Base-by-base conservation (phyloP, 1,139 yeast species). In the Saccharomyces hybrid region DNA sequence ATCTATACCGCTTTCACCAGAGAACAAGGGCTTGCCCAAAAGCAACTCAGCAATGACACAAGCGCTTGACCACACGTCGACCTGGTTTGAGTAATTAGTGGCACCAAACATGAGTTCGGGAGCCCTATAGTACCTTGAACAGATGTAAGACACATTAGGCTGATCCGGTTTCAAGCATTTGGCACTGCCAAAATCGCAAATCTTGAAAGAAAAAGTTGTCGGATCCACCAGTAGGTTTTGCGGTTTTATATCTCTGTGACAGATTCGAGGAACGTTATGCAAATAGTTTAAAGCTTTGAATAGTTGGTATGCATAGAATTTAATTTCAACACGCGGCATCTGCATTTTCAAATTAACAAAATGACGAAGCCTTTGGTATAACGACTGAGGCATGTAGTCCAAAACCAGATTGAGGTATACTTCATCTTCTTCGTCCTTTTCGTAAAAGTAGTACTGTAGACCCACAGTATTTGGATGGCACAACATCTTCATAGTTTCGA, bases 161-260 rank as follows among this genome's bases (percentile, higher is more conserved):
- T 93, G 98, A 14, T 80, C 78, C 6, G 96, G 95, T 51, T 86
- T 88, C 57, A 93, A 78, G 55, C 87, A 85, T 71, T 93, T 93
- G 29, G 99, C 99, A 14, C 95, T 84, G n/a, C 99, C 99, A 71
- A 93, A 93, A 73, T 93, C 99, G 73, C 99, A 93, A 51, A 93
- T 80, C 72, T 93, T 93, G 61, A 95, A 79, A 55, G 86, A 81
- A 11, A 95, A 95, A 8, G 85, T 79, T 49, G 81, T 78, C 26
- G 97, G 96, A 70, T 93, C 93, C 59, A 93, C 86, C 65, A 93
- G 77, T 57, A 93, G 77, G 71, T 93, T 93, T 68, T 95, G 98
- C 2, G 99, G 99, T 71, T 93, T 93, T 64, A 93, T 93, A 73
- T 93, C 99, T 69, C 99, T 83, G 71, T 93, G 99, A 72, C 99